Conservation (phyloP, 176 grass and related monocot genomes). For the Rhynchospora tenuis region DNA sequence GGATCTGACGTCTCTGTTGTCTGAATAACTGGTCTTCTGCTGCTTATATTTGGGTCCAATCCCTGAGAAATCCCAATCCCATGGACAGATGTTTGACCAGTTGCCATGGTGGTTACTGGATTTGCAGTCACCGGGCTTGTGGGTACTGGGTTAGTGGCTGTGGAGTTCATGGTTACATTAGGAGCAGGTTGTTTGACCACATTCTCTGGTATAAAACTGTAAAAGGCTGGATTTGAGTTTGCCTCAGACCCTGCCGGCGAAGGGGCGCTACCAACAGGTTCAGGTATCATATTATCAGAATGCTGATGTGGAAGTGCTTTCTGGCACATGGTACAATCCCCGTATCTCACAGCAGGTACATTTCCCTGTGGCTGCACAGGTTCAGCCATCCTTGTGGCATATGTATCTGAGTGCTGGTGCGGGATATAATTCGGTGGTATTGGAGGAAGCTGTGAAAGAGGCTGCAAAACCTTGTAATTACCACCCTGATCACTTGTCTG, state of each 20-base stretch:
- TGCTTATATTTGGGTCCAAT: conserved; percentile 29
- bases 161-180: conserved; percentile 14
- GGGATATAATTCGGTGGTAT: conserved; percentile 46
- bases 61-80: conserved; percentile 19
- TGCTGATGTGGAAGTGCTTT: conserved; percentile 70
- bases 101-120: neutral
- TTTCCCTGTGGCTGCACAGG: conserved; percentile 13
- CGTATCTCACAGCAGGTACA: conserved; percentile 29
- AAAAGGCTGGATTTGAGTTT: conserved; percentile 37
- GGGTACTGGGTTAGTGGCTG: neutral
- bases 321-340: conserved; percentile 73
- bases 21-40: conserved; percentile 34
- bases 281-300: conserved; percentile 63
- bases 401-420: conserved; percentile 38
- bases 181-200: conserved; percentile 31
- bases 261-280: conserved; percentile 28
- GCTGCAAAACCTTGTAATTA: conserved; percentile 52
- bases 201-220: conserved; percentile 49
- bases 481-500: conserved; percentile 33
- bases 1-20: conserved; percentile 25
- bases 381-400: conserved; percentile 20
- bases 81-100: conserved; percentile 26
- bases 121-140: neutral
- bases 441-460: conserved; percentile 69
- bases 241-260: neutral